phyloP scores from a whole-genome alignment of 2,329 filamentous ascomycete species.

The Scedosporium aurantiacum region DNA sequence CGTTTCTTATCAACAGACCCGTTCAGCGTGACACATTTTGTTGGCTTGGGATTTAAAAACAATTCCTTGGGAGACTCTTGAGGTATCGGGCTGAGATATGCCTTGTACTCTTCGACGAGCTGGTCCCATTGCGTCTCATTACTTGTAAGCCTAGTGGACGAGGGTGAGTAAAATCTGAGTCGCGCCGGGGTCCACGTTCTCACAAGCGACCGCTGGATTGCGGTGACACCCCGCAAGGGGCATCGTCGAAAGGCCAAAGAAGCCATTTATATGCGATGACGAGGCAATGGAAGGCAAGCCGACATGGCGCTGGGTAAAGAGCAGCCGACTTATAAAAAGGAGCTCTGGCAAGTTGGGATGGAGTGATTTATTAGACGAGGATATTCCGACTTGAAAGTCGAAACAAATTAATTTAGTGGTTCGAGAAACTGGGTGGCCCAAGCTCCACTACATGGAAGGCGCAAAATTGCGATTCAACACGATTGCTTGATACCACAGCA shows the following conservation, averaged over 20 bases:
- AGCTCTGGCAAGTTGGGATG: not conserved
- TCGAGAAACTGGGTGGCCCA: not conserved
- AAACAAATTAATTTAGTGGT: not conserved
- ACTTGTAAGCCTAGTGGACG: not conserved
- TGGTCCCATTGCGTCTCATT: not conserved
- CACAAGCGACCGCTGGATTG: not conserved
- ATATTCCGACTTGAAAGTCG: not conserved
- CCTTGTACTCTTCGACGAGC: constrained; percentile 7
- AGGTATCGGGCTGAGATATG: not conserved
- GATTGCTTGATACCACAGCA: not conserved
- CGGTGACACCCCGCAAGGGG: not conserved
- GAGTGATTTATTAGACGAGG: not conserved
- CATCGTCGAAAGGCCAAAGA: constrained; percentile 1
- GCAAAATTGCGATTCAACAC: too few species aligned
- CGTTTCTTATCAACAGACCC: constrained; percentile 64
- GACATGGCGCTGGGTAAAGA: not conserved
- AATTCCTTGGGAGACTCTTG: not conserved
- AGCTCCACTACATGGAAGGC: not conserved
- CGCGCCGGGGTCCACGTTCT: not conserved
- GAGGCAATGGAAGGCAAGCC: not conserved
- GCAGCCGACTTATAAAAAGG: not conserved
- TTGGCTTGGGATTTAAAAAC: constrained; percentile 8
- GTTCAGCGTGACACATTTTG: constrained; percentile 27
- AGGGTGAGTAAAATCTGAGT: constrained; percentile 5
- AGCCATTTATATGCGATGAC: not conserved